A percentile compares a stretch with the other conserved stretches of the same genome.
These are phyloP conservation scores for Aegilops bicornis DNA, from an alignment of 176 grass and related monocot species.

Conservation along the genomic window DNA sequence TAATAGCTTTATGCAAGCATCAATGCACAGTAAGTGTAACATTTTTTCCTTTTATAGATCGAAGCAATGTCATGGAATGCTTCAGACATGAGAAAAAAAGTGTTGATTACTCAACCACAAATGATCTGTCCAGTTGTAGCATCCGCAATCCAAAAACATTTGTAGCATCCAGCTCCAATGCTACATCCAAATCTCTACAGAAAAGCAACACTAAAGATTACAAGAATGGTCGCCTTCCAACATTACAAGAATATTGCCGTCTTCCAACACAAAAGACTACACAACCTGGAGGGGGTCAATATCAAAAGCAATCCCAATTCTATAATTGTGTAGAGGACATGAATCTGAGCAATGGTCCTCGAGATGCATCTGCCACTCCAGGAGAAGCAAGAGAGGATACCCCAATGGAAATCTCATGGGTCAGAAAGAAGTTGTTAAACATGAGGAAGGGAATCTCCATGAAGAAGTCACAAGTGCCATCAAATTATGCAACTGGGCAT, in stretches of 20 bases:
- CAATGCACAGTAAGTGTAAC: constrained; percentile 12
- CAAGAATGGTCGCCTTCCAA: constrained; percentile 25
- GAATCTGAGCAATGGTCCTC: constrained; percentile 7
- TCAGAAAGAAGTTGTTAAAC: constrained; percentile 28
- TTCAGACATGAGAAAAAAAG: constrained; percentile 25
- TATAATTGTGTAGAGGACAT: constrained; percentile 25
- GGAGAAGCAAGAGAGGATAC: constrained; percentile 25
- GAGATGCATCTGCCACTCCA: constrained; percentile 23
- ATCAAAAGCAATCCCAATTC: constrained; percentile 17
- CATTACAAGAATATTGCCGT: not conserved
- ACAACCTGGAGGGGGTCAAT: not conserved
- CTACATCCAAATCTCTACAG: constrained; percentile 17
- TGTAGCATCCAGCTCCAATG: constrained; percentile 28
- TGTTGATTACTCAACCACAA: constrained; percentile 3
- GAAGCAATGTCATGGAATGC: constrained; percentile 8
- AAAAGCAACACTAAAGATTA: constrained; percentile 25
- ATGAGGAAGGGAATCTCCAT: constrained; percentile 30
- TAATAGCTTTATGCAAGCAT: constrained; percentile 19
- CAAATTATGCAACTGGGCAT: constrained; percentile 14
- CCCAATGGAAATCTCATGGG: constrained; percentile 19
- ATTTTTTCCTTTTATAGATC: constrained; percentile 30
- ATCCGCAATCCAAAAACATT: constrained; percentile 6
- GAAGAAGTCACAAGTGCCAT: constrained; percentile 31
- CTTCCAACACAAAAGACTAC: constrained; percentile 18
- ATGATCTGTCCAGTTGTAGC: constrained; percentile 6